Base-by-base conservation (phyloP, 208 protist species). In the Herpetomonas muscarum region DNA sequence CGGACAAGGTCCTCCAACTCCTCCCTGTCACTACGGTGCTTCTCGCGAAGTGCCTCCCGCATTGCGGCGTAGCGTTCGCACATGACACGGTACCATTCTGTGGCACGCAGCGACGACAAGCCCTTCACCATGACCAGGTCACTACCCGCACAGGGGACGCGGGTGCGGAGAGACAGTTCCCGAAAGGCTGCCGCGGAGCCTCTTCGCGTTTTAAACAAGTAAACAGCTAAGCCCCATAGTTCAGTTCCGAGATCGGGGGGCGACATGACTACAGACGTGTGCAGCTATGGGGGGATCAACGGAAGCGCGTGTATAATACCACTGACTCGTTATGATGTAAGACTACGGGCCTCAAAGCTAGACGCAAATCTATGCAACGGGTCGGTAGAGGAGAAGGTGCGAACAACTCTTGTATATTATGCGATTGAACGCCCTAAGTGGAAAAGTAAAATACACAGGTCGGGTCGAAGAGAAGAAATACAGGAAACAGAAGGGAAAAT, bases 211-310 rank as follows among this genome's bases (percentile, higher is more conserved):
- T 34, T 5, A 64, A 82, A 93, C 10, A 93, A 58, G 54, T 93
- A 83, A 48, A 76, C 71, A 5, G 74, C 79, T 3, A 93, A 63
- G 22, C 74, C 76, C 61, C 75, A 87, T 32, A 93, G 62, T 44
- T 89, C 80, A 0, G 75, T 58, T 0, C 87, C 87, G 4, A 93
- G 29, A 32, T 93, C 87, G 19, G 57, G 39, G 25, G 45, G 52
- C 4, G 55, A 48, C 55, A 67, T 62, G 25, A 28, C 15, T 17
- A 34, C n/a, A 31, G 6, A 13, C 42, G n/a, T n/a, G n/a, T n/a
- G n/a, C n/a, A n/a, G n/a, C n/a, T n/a, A n/a, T n/a, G n/a, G n/a
- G n/a, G n/a, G n/a, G n/a, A n/a, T n/a, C n/a, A n/a, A n/a, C n/a
- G n/a, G n/a, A n/a, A n/a, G n/a, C n/a, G n/a, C n/a, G n/a, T n/a